A percentile compares a stretch with the other conserved stretches of the same genome.
Conservation (phyloP, 2,329 filamentous ascomycete genomes). For the Ophiocordyceps camponoti-floridani region DNA sequence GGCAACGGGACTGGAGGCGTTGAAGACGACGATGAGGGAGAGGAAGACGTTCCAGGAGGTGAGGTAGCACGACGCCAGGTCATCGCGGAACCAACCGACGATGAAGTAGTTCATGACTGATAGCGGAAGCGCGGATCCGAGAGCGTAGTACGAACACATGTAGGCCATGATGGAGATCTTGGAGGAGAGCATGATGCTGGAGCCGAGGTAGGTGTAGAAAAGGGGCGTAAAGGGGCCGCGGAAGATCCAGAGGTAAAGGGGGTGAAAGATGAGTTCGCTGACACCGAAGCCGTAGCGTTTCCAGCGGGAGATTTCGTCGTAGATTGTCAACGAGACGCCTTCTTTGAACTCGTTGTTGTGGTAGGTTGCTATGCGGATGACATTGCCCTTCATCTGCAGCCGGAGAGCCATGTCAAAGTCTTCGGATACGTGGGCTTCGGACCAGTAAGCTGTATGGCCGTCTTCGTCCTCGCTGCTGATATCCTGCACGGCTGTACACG, state of each 20-base stretch:
- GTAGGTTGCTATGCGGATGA: conserved; percentile 56
- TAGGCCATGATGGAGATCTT: conserved; percentile 64
- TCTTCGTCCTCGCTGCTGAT: conserved; percentile 53
- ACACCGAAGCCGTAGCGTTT: conserved; percentile 79
- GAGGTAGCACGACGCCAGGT: conserved; percentile 65
- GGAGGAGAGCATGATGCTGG: conserved; percentile 55
- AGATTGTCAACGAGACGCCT: conserved; percentile 67
- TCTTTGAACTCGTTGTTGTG: conserved; percentile 65
- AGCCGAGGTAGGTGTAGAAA: conserved; percentile 56
- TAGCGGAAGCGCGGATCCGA: conserved; percentile 58
- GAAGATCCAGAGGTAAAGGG: conserved; percentile 53
- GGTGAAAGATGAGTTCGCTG: conserved; percentile 68
- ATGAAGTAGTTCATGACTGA: conserved; percentile 60
- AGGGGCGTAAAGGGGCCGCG: conserved; percentile 63
- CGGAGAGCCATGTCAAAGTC: conserved; percentile 72
- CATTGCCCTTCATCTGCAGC: conserved; percentile 54
- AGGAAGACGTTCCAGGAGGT: conserved; percentile 69
- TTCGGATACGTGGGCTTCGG: conserved; percentile 61
- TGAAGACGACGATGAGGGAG: conserved; percentile 63
- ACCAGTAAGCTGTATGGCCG: conserved; percentile 67
- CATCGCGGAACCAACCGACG: conserved; percentile 59
- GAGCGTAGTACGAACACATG: conserved; percentile 66
- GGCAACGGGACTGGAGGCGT: conserved; percentile 53
- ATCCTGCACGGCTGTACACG: conserved; percentile 43
- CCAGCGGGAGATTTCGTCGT: conserved; percentile 71